Evolutionary conservation across 805 yeast genomes (phyloP).

Genomic region (Zygotorulaspora sp.): DNA sequence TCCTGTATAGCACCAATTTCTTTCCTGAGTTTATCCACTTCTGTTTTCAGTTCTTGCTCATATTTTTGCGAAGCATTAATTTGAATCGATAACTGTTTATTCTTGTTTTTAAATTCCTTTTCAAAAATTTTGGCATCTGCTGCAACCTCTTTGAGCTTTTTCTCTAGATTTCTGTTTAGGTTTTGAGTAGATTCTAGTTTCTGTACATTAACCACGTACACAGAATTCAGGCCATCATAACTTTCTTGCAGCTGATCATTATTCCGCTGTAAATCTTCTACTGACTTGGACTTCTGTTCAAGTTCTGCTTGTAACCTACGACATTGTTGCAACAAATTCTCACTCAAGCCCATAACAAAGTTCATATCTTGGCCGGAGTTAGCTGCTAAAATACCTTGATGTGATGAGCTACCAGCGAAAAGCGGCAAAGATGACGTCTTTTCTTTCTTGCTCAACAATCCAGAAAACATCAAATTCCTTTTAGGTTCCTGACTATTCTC

Average conservation of each 20-base stretch:
- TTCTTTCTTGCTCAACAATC: conserved; percentile 14
- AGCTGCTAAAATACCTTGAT: conserved; percentile 27
- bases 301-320: conserved; percentile 66
- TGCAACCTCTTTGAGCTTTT: conserved; percentile 40
- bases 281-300: conserved; percentile 41
- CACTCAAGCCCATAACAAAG: conserved; percentile 70
- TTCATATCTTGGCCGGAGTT: conserved; percentile 56
- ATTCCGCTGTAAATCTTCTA: conserved; percentile 44
- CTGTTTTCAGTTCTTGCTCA: conserved; percentile 42
- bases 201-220: conserved; percentile 13
- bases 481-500: background rate
- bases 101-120: conserved; percentile 41
- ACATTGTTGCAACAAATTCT: conserved; percentile 64
- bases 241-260: conserved; percentile 31
- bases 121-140: conserved; percentile 36
- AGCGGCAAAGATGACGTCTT: conserved; percentile 20
- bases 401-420: conserved; percentile 24
- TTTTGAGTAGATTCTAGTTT: conserved; percentile 43
- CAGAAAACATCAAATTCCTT: conserved; percentile 13
- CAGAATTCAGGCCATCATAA: conserved; percentile 19
- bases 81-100: conserved; percentile 35
- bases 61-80: conserved; percentile 1
- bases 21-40: conserved; percentile 39
- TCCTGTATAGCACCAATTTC: conserved; percentile 38
- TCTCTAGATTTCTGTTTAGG: conserved; percentile 61